Base-by-base conservation (phyloP, 2,329 filamentous ascomycete genomes). In the Beauveria sp. region DNA sequence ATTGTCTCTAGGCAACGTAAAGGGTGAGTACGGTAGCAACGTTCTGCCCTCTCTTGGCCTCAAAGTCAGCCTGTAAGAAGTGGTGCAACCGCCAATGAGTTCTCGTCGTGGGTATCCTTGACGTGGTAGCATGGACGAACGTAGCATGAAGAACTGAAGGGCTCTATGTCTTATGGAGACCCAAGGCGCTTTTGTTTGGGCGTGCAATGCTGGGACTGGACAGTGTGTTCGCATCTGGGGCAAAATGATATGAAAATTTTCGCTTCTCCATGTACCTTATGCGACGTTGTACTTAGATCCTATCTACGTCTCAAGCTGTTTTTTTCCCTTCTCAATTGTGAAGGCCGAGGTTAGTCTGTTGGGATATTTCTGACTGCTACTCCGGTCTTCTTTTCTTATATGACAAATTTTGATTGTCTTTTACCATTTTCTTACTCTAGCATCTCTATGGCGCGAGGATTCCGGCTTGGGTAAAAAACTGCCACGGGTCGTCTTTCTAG, bases 1-100 rank as follows among this genome's bases (percentile, higher is more conserved):
- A 69, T 52, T 46, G 4, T 47, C 30, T 5, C 0, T 30, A 82
- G 82, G 82, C 66, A 85, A 85, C 73, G 75, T 80, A 51, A 77
- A 72, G 47, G 82, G 81, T 63, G 63, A 70, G 34, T 85, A 83
- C 65, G 79, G 67, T 63, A 63, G 64, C 14, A 85, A 85, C 69
- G 80, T 85, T 43, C 67, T 77, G 54, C 64, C 67, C 44, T 76
- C 82, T 43, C 61, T 65, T 22, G 69, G 71, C 44, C 44, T 67
- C 14, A 55, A 64, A 48, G 62, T 59, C 9, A 60, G 22, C 22
- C 62, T 70, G 40, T 74, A 73, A 70, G 44, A 24, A 43, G 26
- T 28, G 34, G 34, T n/a, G 14, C 37, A 51, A 30, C 6, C 26
- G 47, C 48, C 22, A 20, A 28, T 9, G 51, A 26, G 30, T 51